Conservation (phyloP, 352 stramenopile genomes). For the Globisporangium viniferum region DNA sequence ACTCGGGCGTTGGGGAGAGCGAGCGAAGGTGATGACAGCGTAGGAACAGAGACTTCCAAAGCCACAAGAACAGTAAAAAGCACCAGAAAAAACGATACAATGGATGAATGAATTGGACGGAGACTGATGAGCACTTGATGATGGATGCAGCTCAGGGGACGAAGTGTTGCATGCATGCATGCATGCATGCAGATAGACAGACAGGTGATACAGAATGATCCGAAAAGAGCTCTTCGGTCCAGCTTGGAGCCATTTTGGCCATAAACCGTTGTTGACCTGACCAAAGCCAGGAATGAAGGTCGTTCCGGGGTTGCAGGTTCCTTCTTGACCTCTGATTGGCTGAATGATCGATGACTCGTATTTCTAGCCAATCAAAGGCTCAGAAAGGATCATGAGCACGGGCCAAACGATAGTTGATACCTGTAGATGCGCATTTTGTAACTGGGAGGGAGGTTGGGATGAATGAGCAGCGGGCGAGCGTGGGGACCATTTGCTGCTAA, state of each 20-base stretch:
- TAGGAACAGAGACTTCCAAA: background rate
- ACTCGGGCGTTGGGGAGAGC: background rate
- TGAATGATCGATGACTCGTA: background rate
- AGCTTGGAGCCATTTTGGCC: background rate
- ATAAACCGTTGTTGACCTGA: background rate
- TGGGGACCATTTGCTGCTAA: background rate
- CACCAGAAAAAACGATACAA: constrained; percentile 7
- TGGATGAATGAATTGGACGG: constrained; percentile 8
- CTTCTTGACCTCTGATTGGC: background rate
- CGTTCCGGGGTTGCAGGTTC: background rate
- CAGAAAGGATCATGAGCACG: background rate
- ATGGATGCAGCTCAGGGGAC: constrained; percentile 1
- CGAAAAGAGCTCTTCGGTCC: constrained; percentile 1
- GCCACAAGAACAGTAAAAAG: background rate
- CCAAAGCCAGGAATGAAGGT: background rate
- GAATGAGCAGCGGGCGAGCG: background rate
- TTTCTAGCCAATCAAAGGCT: background rate
- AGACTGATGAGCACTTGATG: background rate
- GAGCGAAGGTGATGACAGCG: background rate
- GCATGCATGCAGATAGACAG: background rate
- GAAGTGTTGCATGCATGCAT: background rate
- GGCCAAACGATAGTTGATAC: too few species aligned
- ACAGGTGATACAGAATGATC: background rate
- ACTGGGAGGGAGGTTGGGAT: too few species aligned
- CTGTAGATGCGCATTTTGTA: background rate